Conservation (phyloP, 345 rosid species). For the Citrus australasica region DNA sequence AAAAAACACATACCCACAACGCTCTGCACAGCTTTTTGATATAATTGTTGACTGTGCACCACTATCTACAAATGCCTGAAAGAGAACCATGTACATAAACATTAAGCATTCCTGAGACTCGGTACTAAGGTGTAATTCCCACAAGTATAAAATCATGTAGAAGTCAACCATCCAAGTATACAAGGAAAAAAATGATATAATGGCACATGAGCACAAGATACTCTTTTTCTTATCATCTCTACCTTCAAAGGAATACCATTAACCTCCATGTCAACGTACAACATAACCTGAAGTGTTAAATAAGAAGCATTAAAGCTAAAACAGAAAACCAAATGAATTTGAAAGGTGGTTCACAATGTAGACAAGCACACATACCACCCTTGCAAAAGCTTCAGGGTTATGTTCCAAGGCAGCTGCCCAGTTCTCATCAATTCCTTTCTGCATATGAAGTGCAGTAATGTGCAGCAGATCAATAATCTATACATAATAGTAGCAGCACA, state of each 20-base stretch:
- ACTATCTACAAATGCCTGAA: conserved; percentile 96
- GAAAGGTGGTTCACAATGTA: conserved; percentile 1
- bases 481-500: background rate
- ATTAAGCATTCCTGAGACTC: background rate
- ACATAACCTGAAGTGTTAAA: conserved; percentile 64
- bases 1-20: conserved; percentile 62
- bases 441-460: conserved; percentile 23
- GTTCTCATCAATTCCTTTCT: conserved; percentile 99
- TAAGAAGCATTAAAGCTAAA: conserved; percentile 11
- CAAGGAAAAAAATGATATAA: background rate
- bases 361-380: conserved; percentile 73
- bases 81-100: background rate
- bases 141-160: background rate
- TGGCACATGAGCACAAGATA: background rate
- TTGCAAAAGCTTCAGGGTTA: conserved; percentile 97
- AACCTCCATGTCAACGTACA: conserved; percentile 99
- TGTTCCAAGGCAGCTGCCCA: conserved; percentile 98
- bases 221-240: conserved; percentile 17
- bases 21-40: conserved; percentile 97
- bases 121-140: background rate
- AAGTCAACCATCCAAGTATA: background rate
- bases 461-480: conserved; percentile 7
- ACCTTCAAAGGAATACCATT: conserved; percentile 94
- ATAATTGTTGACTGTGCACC: conserved; percentile 99
- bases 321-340: conserved; percentile 1